Conservation (phyloP, 495 filamentous ascomycete species). For the Penicillium subrubescens region DNA sequence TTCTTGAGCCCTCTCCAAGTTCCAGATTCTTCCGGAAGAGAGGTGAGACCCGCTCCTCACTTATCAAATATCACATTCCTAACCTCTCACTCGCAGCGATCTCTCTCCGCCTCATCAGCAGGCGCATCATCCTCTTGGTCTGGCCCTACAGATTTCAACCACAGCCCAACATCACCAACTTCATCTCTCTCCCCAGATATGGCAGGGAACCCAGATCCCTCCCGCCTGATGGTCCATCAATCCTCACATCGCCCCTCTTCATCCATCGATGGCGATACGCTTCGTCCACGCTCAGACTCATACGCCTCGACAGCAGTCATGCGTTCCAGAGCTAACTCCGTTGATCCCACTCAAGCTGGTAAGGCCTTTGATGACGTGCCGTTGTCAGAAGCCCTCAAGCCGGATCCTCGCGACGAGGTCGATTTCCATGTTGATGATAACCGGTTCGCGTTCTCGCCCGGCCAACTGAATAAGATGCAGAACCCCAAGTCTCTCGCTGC, state of each 20-base stretch:
- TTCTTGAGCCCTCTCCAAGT: slow-evolving; percentile 23
- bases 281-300: slow-evolving; percentile 50
- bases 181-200: slow-evolving; percentile 33
- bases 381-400: slow-evolving; percentile 59
- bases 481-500: slow-evolving; percentile 75
- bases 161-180: slow-evolving; percentile 26
- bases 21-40: slow-evolving; percentile 25
- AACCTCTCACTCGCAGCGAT: slow-evolving; percentile 16
- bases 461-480: slow-evolving; percentile 72
- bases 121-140: slow-evolving; percentile 25
- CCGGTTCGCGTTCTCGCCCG: slow-evolving; percentile 70
- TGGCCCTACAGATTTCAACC: slow-evolving; percentile 26
- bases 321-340: slow-evolving; percentile 48
- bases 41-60: slow-evolving; percentile 18
- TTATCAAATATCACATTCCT: slow-evolving; percentile 8
- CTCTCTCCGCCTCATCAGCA: slow-evolving; percentile 23
- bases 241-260: slow-evolving; percentile 38
- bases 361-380: slow-evolving; percentile 49
- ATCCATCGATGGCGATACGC: slow-evolving; percentile 53
- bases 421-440: slow-evolving; percentile 69
- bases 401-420: slow-evolving; percentile 64
- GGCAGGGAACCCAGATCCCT: slow-evolving; percentile 28
- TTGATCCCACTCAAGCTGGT: slow-evolving; percentile 27
- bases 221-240: slow-evolving; percentile 34
- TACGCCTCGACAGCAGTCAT: slow-evolving; percentile 45